Percentiles rank a stretch among this genome's conserved stretches.
phyloP scores from a whole-genome alignment of 768 basidiomycete genomes.

The Holtermanniella nyarrowii region DNA sequence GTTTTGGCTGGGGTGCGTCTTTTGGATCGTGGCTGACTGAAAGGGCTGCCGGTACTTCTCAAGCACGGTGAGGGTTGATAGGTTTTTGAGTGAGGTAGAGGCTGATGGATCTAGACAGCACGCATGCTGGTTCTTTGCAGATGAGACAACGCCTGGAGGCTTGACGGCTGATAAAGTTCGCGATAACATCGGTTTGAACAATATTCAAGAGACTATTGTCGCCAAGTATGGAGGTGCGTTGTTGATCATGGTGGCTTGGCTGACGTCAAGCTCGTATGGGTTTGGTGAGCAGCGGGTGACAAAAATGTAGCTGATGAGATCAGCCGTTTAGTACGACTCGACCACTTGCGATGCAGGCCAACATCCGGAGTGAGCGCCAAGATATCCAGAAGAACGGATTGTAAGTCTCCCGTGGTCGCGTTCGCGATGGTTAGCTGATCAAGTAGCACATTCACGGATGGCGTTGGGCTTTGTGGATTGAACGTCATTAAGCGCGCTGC shows the following conservation, averaged over 20 bases:
- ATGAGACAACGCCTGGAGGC: not conserved
- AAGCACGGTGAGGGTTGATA: conserved; percentile 1
- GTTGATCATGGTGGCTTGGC: no score
- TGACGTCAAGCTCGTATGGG: no score
- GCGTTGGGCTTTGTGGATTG: conserved; percentile 10
- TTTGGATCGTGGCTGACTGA: not conserved
- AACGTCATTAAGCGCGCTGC: conserved; percentile 13
- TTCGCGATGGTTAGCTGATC: conserved; percentile 2
- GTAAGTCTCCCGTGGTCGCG: not conserved
- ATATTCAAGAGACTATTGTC: conserved; percentile 10
- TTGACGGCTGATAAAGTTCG: not conserved
- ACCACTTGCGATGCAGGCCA: not conserved
- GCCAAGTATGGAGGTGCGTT: conserved; percentile 8
- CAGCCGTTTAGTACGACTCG: conserved; percentile 6
- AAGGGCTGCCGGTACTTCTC: conserved; percentile 7
- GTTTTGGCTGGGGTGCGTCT: no score
- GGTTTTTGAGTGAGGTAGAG: not conserved
- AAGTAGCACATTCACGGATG: conserved; percentile 14
- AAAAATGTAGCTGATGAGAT: not conserved
- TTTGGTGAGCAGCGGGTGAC: no score
- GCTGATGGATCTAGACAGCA: no score
- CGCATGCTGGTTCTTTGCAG: conserved; percentile 16
- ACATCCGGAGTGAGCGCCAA: conserved; percentile 1
- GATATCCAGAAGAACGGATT: conserved; percentile 1
- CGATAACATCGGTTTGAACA: conserved; percentile 1